Evolutionary conservation across 192 early-diverging fungal genomes (phyloP).

Genomic region (Mycoemilia scoparia): DNA sequence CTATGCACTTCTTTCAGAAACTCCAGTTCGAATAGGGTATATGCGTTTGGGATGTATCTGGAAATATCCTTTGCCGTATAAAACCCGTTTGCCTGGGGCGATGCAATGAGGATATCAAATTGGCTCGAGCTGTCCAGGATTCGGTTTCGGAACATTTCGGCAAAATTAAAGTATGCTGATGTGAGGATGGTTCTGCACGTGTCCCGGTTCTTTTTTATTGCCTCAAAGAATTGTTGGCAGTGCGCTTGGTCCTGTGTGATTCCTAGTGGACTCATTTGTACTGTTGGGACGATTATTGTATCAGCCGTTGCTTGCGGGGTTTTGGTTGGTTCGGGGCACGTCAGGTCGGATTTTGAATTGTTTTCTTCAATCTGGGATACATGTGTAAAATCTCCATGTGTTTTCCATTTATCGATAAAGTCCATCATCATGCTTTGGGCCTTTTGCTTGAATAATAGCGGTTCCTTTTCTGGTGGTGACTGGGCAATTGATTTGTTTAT

Average conservation of each 20-base stretch:
- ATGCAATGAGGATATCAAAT: constrained; percentile 60
- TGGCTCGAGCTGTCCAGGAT: constrained; percentile 39
- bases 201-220: constrained; percentile 14
- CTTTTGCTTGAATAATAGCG: constrained; percentile 32
- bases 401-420: constrained; percentile 32
- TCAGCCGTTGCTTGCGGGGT: constrained; percentile 16
- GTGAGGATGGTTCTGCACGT: constrained; percentile 50
- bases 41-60: constrained; percentile 72
- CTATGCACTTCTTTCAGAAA: constrained; percentile 38
- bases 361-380: constrained; percentile 7
- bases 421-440: constrained; percentile 27
- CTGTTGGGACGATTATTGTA: constrained; percentile 55
- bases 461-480: constrained; percentile 35
- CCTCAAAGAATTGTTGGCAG: constrained; percentile 42
- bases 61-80: constrained; percentile 70
- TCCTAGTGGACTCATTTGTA: constrained; percentile 73
- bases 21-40: constrained; percentile 63
- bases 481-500: not conserved
- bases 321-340: too few relatives aligned
- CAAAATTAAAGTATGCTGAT: constrained; percentile 92
- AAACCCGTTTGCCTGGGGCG: constrained; percentile 92
- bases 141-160: constrained; percentile 36
- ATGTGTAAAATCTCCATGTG: too few relatives aligned
- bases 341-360: too few relatives aligned
- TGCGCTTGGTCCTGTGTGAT: constrained; percentile 60